phyloP scores from a whole-genome alignment of 768 basidiomycete species.

The Lactarius hengduanensis region DNA sequence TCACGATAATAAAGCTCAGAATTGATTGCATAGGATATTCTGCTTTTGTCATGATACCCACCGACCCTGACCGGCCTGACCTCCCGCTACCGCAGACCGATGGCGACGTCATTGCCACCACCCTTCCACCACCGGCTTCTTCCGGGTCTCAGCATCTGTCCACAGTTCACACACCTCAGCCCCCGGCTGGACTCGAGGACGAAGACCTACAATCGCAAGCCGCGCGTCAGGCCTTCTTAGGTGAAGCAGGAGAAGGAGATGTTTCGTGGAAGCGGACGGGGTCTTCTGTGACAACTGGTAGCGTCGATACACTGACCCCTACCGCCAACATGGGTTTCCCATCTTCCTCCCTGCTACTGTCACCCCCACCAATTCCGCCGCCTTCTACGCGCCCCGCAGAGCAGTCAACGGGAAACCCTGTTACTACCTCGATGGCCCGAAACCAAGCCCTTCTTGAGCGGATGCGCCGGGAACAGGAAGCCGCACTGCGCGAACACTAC shows the following conservation, averaged over 20 bases:
- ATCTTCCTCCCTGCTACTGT: slow-evolving; percentile 31
- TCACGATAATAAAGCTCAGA: slow-evolving; percentile 7
- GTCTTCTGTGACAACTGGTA: not conserved
- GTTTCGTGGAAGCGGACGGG: slow-evolving; percentile 11
- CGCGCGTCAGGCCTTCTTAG: slow-evolving; percentile 79
- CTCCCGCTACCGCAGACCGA: slow-evolving; percentile 61
- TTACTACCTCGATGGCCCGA: slow-evolving; percentile 24
- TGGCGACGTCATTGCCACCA: slow-evolving; percentile 68
- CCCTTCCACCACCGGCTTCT: slow-evolving; percentile 55
- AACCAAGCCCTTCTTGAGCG: slow-evolving; percentile 32
- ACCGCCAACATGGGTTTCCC: not conserved
- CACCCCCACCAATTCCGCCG: slow-evolving; percentile 35
- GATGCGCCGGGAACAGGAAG: slow-evolving; percentile 57
- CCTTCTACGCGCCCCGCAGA: slow-evolving; percentile 28
- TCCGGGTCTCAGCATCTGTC: slow-evolving; percentile 29
- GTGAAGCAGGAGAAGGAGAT: slow-evolving; percentile 7
- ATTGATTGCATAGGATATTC: slow-evolving; percentile 59
- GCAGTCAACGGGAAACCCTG: slow-evolving; percentile 30
- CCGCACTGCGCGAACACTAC: slow-evolving; percentile 50
- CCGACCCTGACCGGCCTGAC: slow-evolving; percentile 56
- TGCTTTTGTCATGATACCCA: slow-evolving; percentile 71
- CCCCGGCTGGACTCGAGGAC: slow-evolving; percentile 54
- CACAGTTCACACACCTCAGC: slow-evolving; percentile 11
- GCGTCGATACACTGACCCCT: not conserved
- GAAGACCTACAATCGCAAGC: slow-evolving; percentile 88